A percentile compares a stretch with the other conserved stretches of the same genome.
Conservation (phyloP, 805 yeast species). For the Myxozyma vanderwaltii region DNA sequence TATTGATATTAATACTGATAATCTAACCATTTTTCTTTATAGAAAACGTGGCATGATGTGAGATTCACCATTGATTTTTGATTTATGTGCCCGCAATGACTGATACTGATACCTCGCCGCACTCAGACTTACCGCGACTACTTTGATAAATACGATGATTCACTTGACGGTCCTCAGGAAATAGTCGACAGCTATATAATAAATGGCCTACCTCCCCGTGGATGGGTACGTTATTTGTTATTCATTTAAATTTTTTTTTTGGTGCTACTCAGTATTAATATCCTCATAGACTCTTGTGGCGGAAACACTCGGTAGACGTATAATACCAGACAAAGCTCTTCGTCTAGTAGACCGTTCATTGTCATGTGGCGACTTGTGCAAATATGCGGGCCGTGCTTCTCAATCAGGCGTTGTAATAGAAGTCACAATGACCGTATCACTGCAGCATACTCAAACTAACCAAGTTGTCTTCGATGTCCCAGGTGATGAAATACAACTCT, state of each 20-base stretch:
- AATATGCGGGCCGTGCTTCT: slow-evolving; percentile 10
- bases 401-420: slow-evolving; percentile 29
- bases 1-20: background rate
- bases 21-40: background rate
- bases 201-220: slow-evolving; percentile 30
- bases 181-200: slow-evolving; percentile 17
- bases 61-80: background rate
- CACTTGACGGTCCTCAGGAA: slow-evolving; percentile 28
- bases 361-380: slow-evolving; percentile 29
- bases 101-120: background rate
- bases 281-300: slow-evolving; percentile 23
- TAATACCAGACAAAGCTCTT: slow-evolving; percentile 30
- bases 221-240: slow-evolving; percentile 26
- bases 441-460: slow-evolving; percentile 32
- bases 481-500: slow-evolving; percentile 25
- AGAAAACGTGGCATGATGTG: slow-evolving; percentile 35
- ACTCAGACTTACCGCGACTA: slow-evolving; percentile 26
- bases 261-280: background rate
- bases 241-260: no score
- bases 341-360: slow-evolving; percentile 29
- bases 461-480: slow-evolving; percentile 22
- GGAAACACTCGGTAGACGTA: slow-evolving; percentile 21
- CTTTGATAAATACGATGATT: slow-evolving; percentile 12
- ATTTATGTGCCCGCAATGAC: background rate
- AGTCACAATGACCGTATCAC: slow-evolving; percentile 24